A percentile compares a stretch with the other conserved stretches of the same genome.
Conservation (phyloP, 2,329 filamentous ascomycete genomes). For the Ophiostoma ips region DNA sequence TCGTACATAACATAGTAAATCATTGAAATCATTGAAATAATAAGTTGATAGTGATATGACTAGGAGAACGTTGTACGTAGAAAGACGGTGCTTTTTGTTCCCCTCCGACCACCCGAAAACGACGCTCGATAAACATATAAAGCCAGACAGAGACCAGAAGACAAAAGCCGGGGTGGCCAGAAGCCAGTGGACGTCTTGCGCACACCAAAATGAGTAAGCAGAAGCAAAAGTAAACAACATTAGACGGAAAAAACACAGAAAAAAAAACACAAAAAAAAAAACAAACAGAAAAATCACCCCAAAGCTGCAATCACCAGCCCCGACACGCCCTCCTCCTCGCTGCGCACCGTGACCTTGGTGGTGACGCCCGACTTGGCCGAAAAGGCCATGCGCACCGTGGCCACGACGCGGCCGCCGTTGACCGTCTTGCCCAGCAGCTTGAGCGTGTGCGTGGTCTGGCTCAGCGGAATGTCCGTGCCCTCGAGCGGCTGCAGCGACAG, state of each 20-base stretch:
- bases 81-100: constrained; percentile 3
- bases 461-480: constrained; percentile 81
- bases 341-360: constrained; percentile 84
- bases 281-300: constrained; percentile 37
- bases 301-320: constrained; percentile 72
- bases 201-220: neutral
- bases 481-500: constrained; percentile 89
- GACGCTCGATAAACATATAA: constrained; percentile 1
- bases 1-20: too few relatives aligned
- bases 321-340: constrained; percentile 86
- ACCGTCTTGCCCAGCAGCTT: constrained; percentile 95
- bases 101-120: constrained; percentile 4
- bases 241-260: neutral
- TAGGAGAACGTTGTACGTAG: too few relatives aligned
- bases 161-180: too few relatives aligned
- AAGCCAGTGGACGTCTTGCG: too few relatives aligned
- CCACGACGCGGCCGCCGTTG: constrained; percentile 75
- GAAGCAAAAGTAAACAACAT: neutral
- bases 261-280: constrained; percentile 1
- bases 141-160: too few relatives aligned
- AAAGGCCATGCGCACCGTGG: constrained; percentile 82
- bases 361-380: constrained; percentile 87
- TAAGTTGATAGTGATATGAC: constrained; percentile 3
- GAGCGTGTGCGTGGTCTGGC: constrained; percentile 79
- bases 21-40: too few relatives aligned